Conservation (phyloP, 345 rosid genomes). For the Acer yangbiense region DNA sequence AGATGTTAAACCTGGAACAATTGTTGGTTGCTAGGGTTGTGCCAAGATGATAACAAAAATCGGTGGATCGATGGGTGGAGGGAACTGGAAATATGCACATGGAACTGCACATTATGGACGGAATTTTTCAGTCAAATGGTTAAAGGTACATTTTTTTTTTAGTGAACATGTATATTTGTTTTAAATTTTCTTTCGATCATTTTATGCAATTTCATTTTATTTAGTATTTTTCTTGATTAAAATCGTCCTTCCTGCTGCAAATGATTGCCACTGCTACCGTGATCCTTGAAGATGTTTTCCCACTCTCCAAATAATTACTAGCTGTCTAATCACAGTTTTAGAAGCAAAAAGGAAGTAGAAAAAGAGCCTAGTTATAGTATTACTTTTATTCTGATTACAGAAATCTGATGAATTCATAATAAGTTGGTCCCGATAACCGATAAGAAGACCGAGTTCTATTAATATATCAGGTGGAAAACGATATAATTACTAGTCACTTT, state of each 20-base stretch:
- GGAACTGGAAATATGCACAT: slow-evolving; percentile 98
- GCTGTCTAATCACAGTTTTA: neutral
- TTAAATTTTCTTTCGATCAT: neutral
- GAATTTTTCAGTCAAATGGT: slow-evolving; percentile 98
- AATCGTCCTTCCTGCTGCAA: slow-evolving; percentile 15
- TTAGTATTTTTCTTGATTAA: neutral
- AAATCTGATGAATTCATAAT: neutral
- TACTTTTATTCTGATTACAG: neutral
- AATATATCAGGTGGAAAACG: too few species aligned
- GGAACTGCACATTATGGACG: slow-evolving; percentile 98
- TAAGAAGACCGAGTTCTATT: too few species aligned
- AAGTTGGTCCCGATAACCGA: too few species aligned
- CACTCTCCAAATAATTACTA: neutral
- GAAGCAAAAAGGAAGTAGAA: neutral
- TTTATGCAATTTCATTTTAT: neutral
- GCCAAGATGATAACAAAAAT: slow-evolving; percentile 98
- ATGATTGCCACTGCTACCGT: neutral
- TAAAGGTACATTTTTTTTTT: slow-evolving; percentile 55
- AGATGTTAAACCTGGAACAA: slow-evolving; percentile 16
- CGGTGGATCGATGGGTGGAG: slow-evolving; percentile 87
- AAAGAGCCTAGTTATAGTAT: neutral
- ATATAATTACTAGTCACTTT: too few species aligned
- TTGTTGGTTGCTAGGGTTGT: slow-evolving; percentile 68
- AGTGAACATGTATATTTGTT: too few species aligned
- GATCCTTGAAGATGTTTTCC: neutral